phyloP scores from a whole-genome alignment of 139 green algal species.

The Coccomyxa sp. region DNA sequence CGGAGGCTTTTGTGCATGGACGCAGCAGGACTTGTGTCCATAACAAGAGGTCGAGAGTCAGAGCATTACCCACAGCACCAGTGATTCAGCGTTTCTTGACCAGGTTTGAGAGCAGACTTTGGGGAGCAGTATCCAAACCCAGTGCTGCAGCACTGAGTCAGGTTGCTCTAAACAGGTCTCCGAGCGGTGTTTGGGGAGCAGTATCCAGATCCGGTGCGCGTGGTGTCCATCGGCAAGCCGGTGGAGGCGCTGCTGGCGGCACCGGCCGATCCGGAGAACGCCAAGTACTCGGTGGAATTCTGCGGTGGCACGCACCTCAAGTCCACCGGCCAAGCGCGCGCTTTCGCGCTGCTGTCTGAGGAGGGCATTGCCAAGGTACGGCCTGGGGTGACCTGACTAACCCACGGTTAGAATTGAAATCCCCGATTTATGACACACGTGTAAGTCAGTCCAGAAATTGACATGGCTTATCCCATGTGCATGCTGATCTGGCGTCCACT shows the following conservation, averaged over 20 bases:
- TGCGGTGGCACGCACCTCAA: slow-evolving; percentile 95
- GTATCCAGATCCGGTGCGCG: slow-evolving; percentile 97
- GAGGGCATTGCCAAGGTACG: slow-evolving; percentile 91
- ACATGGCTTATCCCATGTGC: not conserved
- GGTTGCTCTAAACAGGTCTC: slow-evolving; percentile 39
- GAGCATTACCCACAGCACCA: too few relatives aligned
- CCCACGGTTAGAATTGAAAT: too few relatives aligned
- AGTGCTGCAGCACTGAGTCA: slow-evolving; percentile 41
- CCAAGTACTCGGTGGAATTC: slow-evolving; percentile 84
- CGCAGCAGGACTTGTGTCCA: too few relatives aligned
- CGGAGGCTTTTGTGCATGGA: too few relatives aligned
- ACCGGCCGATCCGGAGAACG: slow-evolving; percentile 39
- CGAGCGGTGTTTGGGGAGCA: slow-evolving; percentile 95
- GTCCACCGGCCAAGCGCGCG: slow-evolving; percentile 74
- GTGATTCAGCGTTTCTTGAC: too few relatives aligned
- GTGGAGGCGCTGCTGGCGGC: slow-evolving; percentile 82
- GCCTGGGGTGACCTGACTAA: too few relatives aligned
- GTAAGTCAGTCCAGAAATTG: too few relatives aligned
- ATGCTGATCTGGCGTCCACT: not conserved
- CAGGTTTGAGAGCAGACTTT: slow-evolving; percentile 88
- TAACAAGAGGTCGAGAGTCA: too few relatives aligned
- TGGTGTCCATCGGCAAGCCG: slow-evolving; percentile 82
- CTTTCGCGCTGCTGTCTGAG: slow-evolving; percentile 92
- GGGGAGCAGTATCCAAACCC: slow-evolving; percentile 97
- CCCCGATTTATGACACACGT: too few relatives aligned